These are phyloP conservation scores for Alternaria viburni DNA, from an alignment of 2,329 filamentous ascomycete species.

Conservation along the genomic window DNA sequence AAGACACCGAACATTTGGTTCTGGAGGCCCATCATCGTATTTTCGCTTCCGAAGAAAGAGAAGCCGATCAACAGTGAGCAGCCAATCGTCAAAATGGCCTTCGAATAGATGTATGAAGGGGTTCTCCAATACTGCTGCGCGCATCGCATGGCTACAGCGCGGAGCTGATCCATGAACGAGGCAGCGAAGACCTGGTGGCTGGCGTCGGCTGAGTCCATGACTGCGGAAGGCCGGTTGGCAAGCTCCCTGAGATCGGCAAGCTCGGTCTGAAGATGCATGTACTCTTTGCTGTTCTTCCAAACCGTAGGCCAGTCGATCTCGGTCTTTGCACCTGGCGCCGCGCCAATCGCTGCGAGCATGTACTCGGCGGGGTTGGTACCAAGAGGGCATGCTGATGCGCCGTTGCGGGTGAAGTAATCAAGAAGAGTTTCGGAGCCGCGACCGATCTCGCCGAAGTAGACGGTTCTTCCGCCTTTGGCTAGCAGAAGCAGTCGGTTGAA, in stretches of 20 bases:
- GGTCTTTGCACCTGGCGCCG: constrained; percentile 33
- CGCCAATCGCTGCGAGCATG: constrained; percentile 64
- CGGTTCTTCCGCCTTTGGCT: constrained; percentile 72
- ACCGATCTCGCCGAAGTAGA: constrained; percentile 81
- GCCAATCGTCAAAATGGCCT: constrained; percentile 35
- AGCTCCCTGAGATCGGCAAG: constrained; percentile 50
- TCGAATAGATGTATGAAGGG: constrained; percentile 52
- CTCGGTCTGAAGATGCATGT: constrained; percentile 41
- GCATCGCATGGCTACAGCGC: constrained; percentile 49
- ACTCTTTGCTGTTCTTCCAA: constrained; percentile 43
- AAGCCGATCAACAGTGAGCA: constrained; percentile 48
- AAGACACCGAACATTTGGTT: constrained; percentile 59
- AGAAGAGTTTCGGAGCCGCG: constrained; percentile 68
- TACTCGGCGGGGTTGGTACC: constrained; percentile 79
- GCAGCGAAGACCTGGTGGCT: constrained; percentile 53
- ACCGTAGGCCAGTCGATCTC: constrained; percentile 50
- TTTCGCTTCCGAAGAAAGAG: constrained; percentile 50
- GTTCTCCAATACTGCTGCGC: constrained; percentile 57
- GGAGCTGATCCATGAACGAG: constrained; percentile 44
- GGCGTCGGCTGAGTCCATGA: constrained; percentile 53
- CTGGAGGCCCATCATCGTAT: constrained; percentile 52
- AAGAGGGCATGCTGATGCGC: constrained; percentile 65
- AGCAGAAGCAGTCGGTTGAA: constrained; percentile 82
- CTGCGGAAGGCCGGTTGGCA: constrained; percentile 33
- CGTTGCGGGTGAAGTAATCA: constrained; percentile 75